Percentiles rank a stretch among this genome's conserved stretches.
phyloP scores from a whole-genome alignment of 2,329 filamentous ascomycete species.

The Hymenoscyphus fructigenus region DNA sequence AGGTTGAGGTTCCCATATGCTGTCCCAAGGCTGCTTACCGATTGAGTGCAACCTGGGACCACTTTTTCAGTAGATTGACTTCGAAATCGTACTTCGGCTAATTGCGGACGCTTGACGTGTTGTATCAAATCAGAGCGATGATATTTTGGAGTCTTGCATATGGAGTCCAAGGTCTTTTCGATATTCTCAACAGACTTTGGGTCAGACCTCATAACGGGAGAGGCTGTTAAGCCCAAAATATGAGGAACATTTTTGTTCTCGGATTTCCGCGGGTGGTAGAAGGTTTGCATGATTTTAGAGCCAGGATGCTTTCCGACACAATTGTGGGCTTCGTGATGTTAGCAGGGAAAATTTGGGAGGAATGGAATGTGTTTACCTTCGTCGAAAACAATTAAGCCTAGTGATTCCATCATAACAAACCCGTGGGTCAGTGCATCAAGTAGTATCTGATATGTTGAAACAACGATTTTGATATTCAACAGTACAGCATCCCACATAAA shows the following conservation, averaged over 20 bases:
- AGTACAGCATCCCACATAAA: conserved; percentile 59
- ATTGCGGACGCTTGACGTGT: conserved; percentile 30
- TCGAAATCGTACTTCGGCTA: conserved; percentile 26
- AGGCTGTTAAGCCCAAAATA: conserved; percentile 37
- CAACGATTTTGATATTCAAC: conserved; percentile 54
- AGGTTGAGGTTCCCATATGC: conserved; percentile 51
- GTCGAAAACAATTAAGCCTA: conserved; percentile 64
- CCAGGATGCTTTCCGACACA: conserved; percentile 34
- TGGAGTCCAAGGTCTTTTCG: conserved; percentile 57
- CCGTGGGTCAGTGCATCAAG: conserved; percentile 61
- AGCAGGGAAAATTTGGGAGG: background rate
- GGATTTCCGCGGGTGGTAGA: conserved; percentile 32
- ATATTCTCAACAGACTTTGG: conserved; percentile 29
- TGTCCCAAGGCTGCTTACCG: conserved; percentile 25
- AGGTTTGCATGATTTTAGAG: conserved; percentile 34
- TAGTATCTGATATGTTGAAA: conserved; percentile 61
- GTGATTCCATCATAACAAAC: conserved; percentile 54
- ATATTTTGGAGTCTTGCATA: conserved; percentile 54
- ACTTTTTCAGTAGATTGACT: background rate
- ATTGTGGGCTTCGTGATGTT: conserved; percentile 33
- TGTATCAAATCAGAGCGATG: conserved; percentile 49
- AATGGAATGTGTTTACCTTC: conserved; percentile 50
- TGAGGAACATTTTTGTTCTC: conserved; percentile 24
- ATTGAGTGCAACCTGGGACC: conserved; percentile 15
- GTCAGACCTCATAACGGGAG: conserved; percentile 35